Percentiles rank a stretch among this genome's conserved stretches.
Conservation (phyloP, 768 basidiomycete genomes). For the Kwoniella botswanensis region DNA sequence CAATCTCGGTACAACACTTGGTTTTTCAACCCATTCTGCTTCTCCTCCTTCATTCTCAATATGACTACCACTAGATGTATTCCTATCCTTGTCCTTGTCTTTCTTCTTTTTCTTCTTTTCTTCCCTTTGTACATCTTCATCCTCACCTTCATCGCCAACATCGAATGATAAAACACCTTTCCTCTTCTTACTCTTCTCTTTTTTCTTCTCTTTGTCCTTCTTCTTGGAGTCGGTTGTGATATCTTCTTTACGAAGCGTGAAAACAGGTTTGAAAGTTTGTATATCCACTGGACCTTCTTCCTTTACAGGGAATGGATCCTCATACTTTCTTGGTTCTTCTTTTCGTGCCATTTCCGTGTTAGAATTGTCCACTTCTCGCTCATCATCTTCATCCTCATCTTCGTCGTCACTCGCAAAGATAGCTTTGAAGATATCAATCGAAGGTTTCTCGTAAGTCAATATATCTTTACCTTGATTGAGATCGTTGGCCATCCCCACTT, state of each 20-base stretch:
- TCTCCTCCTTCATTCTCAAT: neutral
- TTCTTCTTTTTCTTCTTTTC: constrained; percentile 57
- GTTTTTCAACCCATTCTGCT: constrained; percentile 51
- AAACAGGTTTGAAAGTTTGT: constrained; percentile 84
- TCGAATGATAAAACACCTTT: constrained; percentile 75
- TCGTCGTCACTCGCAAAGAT: constrained; percentile 97
- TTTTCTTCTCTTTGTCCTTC: constrained; percentile 64
- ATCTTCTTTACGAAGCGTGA: constrained; percentile 61
- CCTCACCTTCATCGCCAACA: constrained; percentile 61
- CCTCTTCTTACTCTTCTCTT: constrained; percentile 62
- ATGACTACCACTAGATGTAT: constrained; percentile 21
- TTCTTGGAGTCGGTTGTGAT: constrained; percentile 52
- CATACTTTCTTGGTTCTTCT: constrained; percentile 1
- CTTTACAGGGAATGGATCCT: constrained; percentile 33
- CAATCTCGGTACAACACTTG: constrained; percentile 39
- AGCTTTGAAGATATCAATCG: constrained; percentile 94
- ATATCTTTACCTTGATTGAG: constrained; percentile 85
- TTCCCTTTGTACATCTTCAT: constrained; percentile 65
- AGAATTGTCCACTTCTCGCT: constrained; percentile 47
- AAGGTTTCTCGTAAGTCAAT: constrained; percentile 82
- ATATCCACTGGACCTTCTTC: constrained; percentile 63
- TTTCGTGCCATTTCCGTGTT: constrained; percentile 12
- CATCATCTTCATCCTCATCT: constrained; percentile 73
- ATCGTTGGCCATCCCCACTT: constrained; percentile 90
- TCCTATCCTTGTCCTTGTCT: constrained; percentile 61